These are phyloP conservation scores for Meira nashicola DNA, from an alignment of 1,284 basidiomycete species.

Conservation along the genomic window DNA sequence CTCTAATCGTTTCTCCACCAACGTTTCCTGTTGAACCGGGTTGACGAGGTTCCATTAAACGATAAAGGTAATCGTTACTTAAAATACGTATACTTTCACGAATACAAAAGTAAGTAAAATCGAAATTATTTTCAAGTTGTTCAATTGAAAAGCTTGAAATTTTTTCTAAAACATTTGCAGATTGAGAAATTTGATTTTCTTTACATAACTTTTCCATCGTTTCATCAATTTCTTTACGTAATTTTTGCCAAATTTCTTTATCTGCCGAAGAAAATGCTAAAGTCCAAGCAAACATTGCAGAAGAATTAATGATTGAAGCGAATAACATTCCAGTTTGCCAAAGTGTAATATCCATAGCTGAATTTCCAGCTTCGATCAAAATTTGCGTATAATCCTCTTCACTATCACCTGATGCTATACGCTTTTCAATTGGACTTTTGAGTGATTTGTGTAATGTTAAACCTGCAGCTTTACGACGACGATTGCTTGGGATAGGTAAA, in stretches of 20 bases:
- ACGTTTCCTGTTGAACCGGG: slow-evolving; percentile 18
- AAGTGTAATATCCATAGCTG: slow-evolving; percentile 18
- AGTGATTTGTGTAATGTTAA: too few species aligned
- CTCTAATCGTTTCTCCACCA: slow-evolving; percentile 16
- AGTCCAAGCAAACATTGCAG: slow-evolving; percentile 22
- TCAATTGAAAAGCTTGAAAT: slow-evolving; percentile 13
- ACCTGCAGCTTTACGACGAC: too few species aligned
- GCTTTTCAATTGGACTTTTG: slow-evolving; percentile 13
- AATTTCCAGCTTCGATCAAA: slow-evolving; percentile 25
- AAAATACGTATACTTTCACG: slow-evolving; percentile 31
- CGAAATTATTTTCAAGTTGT: slow-evolving; percentile 23
- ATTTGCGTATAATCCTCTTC: slow-evolving; percentile 31
- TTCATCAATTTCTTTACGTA: slow-evolving; percentile 21
- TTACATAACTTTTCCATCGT: slow-evolving; percentile 20
- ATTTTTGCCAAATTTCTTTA: slow-evolving; percentile 13
- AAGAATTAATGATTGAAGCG: slow-evolving; percentile 39
- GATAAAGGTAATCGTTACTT: slow-evolving; percentile 26
- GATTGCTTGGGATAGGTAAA: too few species aligned
- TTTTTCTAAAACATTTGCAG: slow-evolving; percentile 18
- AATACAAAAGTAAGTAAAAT: slow-evolving; percentile 19
- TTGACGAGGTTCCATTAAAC: slow-evolving; percentile 17
- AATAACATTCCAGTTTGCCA: slow-evolving; percentile 31
- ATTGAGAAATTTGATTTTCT: slow-evolving; percentile 18
- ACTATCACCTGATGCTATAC: slow-evolving; percentile 19
- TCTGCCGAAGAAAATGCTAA: slow-evolving; percentile 21